These are phyloP conservation scores for Helotiales sp. DNA, from an alignment of 2,329 filamentous ascomycete species.

Conservation along the genomic window DNA sequence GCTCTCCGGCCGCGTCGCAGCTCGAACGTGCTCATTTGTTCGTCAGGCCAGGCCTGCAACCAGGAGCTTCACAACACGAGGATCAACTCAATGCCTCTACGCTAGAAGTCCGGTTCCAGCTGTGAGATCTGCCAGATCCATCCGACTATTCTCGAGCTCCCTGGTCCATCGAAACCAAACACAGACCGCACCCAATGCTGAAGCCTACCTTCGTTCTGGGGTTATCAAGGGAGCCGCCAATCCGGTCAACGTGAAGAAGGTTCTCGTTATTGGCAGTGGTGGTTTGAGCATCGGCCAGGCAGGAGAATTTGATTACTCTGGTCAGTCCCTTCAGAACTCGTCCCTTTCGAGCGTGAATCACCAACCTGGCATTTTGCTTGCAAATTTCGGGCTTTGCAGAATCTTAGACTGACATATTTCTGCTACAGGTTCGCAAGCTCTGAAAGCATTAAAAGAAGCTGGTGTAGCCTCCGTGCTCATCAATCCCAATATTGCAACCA, in stretches of 20 bases:
- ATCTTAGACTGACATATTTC: conserved; percentile 22
- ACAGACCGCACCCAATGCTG: conserved; percentile 74
- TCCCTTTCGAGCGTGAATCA: conserved; percentile 27
- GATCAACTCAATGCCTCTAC: conserved; percentile 25
- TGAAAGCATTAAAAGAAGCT: conserved; percentile 96
- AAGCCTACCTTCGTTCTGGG: conserved; percentile 87
- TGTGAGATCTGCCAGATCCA: conserved; percentile 27
- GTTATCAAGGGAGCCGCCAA: conserved; percentile 75
- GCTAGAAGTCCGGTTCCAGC: conserved; percentile 23
- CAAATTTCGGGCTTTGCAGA: not conserved
- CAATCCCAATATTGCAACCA: conserved; percentile 98
- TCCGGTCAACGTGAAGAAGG: conserved; percentile 90
- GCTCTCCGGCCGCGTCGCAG: conserved; percentile 33
- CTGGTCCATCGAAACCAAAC: conserved; percentile 35
- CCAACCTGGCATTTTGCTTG: not conserved
- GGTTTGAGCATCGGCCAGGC: conserved; percentile 96
- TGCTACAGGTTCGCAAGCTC: conserved; percentile 79
- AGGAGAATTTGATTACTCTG: conserved; percentile 98
- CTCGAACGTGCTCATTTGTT: conserved; percentile 32
- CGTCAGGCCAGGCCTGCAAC: conserved; percentile 31
- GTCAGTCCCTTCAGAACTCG: conserved; percentile 45
- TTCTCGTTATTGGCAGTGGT: conserved; percentile 92
- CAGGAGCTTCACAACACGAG: conserved; percentile 33
- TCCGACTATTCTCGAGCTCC: conserved; percentile 35
- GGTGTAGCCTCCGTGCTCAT: conserved; percentile 89